These are phyloP conservation scores for Bipolaris oryzae DNA, from an alignment of 2,329 filamentous ascomycete species.

Conservation along the genomic window DNA sequence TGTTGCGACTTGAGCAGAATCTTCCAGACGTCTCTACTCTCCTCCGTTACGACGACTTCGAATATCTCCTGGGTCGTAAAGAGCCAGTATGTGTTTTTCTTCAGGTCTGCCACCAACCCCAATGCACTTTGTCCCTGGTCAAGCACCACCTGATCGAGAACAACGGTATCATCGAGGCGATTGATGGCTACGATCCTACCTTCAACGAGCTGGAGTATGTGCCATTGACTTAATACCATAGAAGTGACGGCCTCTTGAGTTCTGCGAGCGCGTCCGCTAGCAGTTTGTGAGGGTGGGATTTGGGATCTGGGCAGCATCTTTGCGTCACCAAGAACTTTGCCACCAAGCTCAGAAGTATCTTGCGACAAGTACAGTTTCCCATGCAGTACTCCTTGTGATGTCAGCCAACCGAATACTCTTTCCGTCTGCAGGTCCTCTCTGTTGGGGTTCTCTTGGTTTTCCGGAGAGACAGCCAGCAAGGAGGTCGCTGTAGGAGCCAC, in stretches of 20 bases:
- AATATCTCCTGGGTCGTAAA: conserved; percentile 92
- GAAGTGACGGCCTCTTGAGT: conserved; percentile 76
- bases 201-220: conserved; percentile 83
- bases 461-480: conserved; percentile 76
- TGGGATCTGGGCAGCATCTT: conserved; percentile 77
- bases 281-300: conserved; percentile 70
- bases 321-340: conserved; percentile 76
- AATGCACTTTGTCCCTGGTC: conserved; percentile 78
- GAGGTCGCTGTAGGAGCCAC: conserved; percentile 66
- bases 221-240: conserved; percentile 90
- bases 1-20: conserved; percentile 86
- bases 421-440: conserved; percentile 66
- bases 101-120: conserved; percentile 85
- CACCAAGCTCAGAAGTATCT: conserved; percentile 68
- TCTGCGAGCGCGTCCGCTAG: conserved; percentile 67
- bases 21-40: conserved; percentile 92
- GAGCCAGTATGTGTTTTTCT: conserved; percentile 97
- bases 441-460: conserved; percentile 59
- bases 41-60: conserved; percentile 88
- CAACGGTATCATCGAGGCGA: conserved; percentile 79
- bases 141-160: conserved; percentile 87
- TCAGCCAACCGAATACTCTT: conserved; percentile 88
- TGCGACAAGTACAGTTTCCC: conserved; percentile 74
- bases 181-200: conserved; percentile 85
- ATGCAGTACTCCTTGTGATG: conserved; percentile 82